Base-by-base conservation (phyloP, 768 basidiomycete genomes). In the Amanita muscaria region DNA sequence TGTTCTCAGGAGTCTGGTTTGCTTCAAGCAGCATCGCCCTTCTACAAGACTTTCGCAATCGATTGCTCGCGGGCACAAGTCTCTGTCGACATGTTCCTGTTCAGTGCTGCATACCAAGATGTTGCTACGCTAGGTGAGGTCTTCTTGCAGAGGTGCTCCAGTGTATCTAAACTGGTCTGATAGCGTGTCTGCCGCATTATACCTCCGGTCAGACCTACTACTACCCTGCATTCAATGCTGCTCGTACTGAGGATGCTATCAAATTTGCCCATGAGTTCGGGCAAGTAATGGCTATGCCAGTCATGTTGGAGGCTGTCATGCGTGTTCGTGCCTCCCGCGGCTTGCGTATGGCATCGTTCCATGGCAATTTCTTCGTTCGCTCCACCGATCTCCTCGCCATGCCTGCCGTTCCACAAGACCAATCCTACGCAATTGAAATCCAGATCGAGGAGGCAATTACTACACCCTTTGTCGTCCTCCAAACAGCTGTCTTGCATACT, bases 241-340 rank as follows among this genome's bases (percentile, higher is more conserved):
- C 79, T 2, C 77, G 91, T 33, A 77, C 89, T 3, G 96, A 99
- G 61, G 96, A 99, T 58, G 96, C 96, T 3, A 73, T 96, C 65
- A 98, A 98, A 65, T 98, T 99, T 56, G 93, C 94, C 1, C 92
- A 94, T 51, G 96, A 98, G 59, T 93, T 98, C 56, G 91, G 92
- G 16, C 81, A 88, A 55, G 87, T 96, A 3, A 61, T 99, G 44
- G 87, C 92, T 8, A 88, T 83, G 73, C 89, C 92, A 4, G 88
- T 98, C 55, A 93, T 91, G 74, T 68, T 98, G 51, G 96, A 99
- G 63, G 92, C 90, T 16, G 89, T 99, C 44, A 97, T 96, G 73
- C 88, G 96, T 60, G 90, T 98, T 21, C 90, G 96, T 54, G 92
- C 93, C n/a, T 91, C 96, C 1, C 75, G 90, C 69, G 91, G 93